Percentiles rank a stretch among this genome's conserved stretches.
phyloP scores from a whole-genome alignment of 2,329 filamentous ascomycete species.

The Dissoconium aciculare region DNA sequence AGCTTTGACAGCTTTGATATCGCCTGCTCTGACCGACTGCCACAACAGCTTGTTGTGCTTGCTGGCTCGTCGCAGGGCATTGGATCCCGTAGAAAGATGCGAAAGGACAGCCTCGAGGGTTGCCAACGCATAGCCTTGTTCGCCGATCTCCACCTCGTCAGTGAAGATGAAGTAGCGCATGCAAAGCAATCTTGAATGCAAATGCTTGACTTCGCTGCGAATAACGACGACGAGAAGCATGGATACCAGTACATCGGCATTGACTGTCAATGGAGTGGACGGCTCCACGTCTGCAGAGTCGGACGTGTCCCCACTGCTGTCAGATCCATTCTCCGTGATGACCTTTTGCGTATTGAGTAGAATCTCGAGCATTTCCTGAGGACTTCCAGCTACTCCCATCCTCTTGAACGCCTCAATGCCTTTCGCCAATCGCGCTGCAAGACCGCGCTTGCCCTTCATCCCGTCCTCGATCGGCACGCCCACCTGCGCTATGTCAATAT shows the following conservation, averaged over 20 bases:
- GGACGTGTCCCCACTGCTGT: slow-evolving; percentile 17
- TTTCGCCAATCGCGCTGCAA: slow-evolving; percentile 58
- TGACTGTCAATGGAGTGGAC: slow-evolving; percentile 46
- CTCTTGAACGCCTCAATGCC: slow-evolving; percentile 84
- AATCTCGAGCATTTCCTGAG: slow-evolving; percentile 77
- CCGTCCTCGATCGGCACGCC: slow-evolving; percentile 76
- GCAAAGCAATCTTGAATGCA: slow-evolving; percentile 81
- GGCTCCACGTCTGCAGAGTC: slow-evolving; percentile 35
- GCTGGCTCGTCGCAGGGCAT: slow-evolving; percentile 68
- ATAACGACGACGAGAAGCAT: slow-evolving; percentile 85
- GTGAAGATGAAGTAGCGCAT: slow-evolving; percentile 97
- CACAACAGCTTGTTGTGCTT: slow-evolving; percentile 73
- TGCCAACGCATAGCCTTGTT: slow-evolving; percentile 89
- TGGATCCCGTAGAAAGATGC: slow-evolving; percentile 72
- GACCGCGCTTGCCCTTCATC: slow-evolving; percentile 60
- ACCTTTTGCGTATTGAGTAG: slow-evolving; percentile 69
- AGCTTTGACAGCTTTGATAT: slow-evolving; percentile 56
- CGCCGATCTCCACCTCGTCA: slow-evolving; percentile 90
- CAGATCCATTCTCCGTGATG: slow-evolving; percentile 40
- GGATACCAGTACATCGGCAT: slow-evolving; percentile 87
- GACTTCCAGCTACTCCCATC: slow-evolving; percentile 60
- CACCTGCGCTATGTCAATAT: slow-evolving; percentile 85
- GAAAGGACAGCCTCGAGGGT: slow-evolving; percentile 89
- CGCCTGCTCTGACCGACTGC: slow-evolving; percentile 69
- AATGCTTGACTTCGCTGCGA: slow-evolving; percentile 68